phyloP scores from a whole-genome alignment of 495 filamentous ascomycete genomes.

The Friedmanniomyces endolithicus region DNA sequence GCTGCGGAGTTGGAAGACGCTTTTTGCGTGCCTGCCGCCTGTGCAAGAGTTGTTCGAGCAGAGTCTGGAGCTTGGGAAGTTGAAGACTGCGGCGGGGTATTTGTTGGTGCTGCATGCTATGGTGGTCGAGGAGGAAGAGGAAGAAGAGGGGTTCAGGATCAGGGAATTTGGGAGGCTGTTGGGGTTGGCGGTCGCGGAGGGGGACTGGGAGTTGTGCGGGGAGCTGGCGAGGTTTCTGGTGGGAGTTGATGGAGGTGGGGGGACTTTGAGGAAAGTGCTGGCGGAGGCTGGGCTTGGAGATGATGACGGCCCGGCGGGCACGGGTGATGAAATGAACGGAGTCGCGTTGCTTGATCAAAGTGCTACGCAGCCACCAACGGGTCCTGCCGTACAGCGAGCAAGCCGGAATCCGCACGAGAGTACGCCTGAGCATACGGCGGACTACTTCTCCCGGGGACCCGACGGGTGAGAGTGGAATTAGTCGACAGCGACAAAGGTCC shows the following conservation, averaged over 20 bases:
- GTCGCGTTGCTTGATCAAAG: no score
- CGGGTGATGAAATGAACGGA: background rate
- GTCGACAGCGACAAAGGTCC: no score
- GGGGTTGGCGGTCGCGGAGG: constrained; percentile 64
- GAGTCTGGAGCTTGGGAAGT: constrained; percentile 63
- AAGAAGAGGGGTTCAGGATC: constrained; percentile 41
- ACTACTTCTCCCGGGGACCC: background rate
- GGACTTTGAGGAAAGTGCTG: constrained; percentile 67
- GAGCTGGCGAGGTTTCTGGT: constrained; percentile 88
- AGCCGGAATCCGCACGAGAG: no score
- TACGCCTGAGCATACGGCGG: background rate
- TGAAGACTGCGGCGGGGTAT: constrained; percentile 95
- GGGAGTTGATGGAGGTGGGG: constrained; percentile 76
- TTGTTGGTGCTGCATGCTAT: constrained; percentile 90
- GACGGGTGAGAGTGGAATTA: background rate
- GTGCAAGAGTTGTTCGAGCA: constrained; percentile 88
- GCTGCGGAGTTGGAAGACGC: constrained; percentile 82
- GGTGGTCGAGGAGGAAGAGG: constrained; percentile 37
- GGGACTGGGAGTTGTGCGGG: constrained; percentile 93
- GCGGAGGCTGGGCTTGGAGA: constrained; percentile 19
- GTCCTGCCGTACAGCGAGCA: no score
- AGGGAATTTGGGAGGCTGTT: constrained; percentile 64
- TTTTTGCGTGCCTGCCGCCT: constrained; percentile 80
- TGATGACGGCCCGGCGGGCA: background rate
- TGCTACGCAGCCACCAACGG: no score